Evolutionary conservation across 2,329 filamentous ascomycete species (phyloP), one percentile per base, ranked within the genome.

Genomic region (Cryphonectria naterciae): DNA sequence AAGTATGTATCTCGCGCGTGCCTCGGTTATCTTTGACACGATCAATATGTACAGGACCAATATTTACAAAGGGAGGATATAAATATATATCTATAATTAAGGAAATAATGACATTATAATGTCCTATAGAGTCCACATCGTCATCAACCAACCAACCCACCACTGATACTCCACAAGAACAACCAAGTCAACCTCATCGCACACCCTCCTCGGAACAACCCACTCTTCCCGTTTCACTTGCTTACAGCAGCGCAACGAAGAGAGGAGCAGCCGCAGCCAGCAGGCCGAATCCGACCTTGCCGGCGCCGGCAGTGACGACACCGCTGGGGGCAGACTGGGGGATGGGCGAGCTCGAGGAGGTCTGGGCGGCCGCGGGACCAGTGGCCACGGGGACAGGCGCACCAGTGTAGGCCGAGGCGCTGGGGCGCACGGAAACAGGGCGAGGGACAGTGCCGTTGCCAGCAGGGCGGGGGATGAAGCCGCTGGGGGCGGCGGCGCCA

Each of bases 251-350:
- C 28, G 71, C 71, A 17, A 65, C n/a, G 63, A 73, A 49, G 54
- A 73, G 46, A 62, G 71, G 71, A 1, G 63, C 71, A 22, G 71
- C 41, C 65, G 68, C 70, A 67, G 71, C 71, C 69, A 70, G 62
- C n/a, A 73, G 39, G 62, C 71, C 71, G 41, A 73, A 73, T 13
- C 69, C 68, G 32, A 61, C 63, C 66, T 73, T 73, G 69, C 66
- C 64, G 15, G 71, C 71, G 17, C 71, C 71, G 3, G 69, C 70
- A 28, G 71, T 70, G 62, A 65, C 58, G 17, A 73, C n/a, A 1
- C 49, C 28, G 43, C 62, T 67, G 39, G 69, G 63, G 8, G 56
- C 32, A 25, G 68, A 43, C 17, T 58, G 25, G 32, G 54, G 15
- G 22, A 37, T 60, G 7, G 65, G 35, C 19, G 70, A 43, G 65